A percentile compares a stretch with the other conserved stretches of the same genome.
phyloP scores from a whole-genome alignment of 2,329 filamentous ascomycete species.

The Colletotrichum tofieldiae region DNA sequence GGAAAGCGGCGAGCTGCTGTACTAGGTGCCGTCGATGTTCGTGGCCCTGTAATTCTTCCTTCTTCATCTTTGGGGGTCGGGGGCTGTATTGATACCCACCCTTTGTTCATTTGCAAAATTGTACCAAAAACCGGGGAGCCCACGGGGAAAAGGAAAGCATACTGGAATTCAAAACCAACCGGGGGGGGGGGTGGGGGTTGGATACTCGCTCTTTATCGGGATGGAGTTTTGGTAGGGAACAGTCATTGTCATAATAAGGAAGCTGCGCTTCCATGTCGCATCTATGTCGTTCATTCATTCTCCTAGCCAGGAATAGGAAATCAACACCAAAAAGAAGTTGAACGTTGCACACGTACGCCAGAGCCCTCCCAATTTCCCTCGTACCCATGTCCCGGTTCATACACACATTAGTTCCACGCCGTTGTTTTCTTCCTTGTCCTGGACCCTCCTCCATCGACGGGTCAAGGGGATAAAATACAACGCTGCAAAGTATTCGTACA shows the following conservation, averaged over 20 bases:
- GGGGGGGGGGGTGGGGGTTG: not conserved
- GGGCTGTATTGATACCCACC: not conserved
- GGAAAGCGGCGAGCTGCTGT: constrained; percentile 57
- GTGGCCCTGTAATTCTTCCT: not conserved
- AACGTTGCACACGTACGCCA: constrained; percentile 11
- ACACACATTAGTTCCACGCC: constrained; percentile 8
- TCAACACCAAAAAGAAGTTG: not conserved
- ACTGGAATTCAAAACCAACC: not conserved
- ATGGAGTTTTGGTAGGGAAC: not conserved
- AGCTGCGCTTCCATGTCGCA: not conserved
- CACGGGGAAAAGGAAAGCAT: not conserved
- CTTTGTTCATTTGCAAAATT: not conserved
- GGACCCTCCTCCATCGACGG: not conserved
- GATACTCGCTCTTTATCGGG: not conserved
- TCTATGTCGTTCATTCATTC: constrained; percentile 1
- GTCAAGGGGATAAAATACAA: not conserved
- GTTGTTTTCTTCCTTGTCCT: too few relatives aligned
- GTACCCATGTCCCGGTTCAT: constrained; percentile 4
- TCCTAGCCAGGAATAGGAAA: not conserved
- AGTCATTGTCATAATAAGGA: not conserved
- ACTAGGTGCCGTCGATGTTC: constrained; percentile 44
- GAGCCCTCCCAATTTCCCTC: not conserved
- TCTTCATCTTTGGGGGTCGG: not conserved
- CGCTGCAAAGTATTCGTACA: constrained; percentile 4
- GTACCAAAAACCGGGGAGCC: too few relatives aligned